These are phyloP conservation scores for Nephelium lappaceum DNA, from an alignment of 345 rosid species.

Conservation along the genomic window DNA sequence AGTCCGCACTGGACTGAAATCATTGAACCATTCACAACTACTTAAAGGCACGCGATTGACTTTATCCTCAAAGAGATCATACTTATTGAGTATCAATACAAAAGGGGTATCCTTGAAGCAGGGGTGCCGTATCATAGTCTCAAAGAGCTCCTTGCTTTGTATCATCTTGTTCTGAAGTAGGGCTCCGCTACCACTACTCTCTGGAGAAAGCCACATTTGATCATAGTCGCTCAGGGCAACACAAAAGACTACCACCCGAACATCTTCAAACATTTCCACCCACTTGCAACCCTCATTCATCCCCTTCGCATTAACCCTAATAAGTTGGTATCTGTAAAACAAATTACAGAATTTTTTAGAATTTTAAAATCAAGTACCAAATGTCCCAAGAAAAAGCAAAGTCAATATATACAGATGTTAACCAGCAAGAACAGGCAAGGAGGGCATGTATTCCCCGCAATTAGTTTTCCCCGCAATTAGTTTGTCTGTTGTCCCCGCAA, in stretches of 20 bases:
- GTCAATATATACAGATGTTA: not conserved
- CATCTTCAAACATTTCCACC: conserved; percentile 99
- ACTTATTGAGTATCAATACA: conserved; percentile 87
- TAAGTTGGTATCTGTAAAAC: conserved; percentile 76
- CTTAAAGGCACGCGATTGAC: conserved; percentile 64
- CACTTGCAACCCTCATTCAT: conserved; percentile 98
- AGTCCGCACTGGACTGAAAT: conserved; percentile 76
- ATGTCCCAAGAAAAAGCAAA: not conserved
- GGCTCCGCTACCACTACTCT: conserved; percentile 49
- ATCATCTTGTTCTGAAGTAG: conserved; percentile 79
- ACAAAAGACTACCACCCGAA: conserved; percentile 80
- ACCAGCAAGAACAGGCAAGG: not conserved
- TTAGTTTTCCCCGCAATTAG: no score
- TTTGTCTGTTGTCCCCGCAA: not conserved
- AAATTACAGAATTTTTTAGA: not conserved
- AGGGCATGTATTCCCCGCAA: not conserved
- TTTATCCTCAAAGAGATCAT: conserved; percentile 90
- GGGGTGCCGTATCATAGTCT: conserved; percentile 76
- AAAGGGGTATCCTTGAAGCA: conserved; percentile 86
- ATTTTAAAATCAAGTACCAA: not conserved
- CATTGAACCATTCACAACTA: conserved; percentile 82
- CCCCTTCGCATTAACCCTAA: conserved; percentile 88
- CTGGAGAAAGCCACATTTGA: conserved; percentile 57
- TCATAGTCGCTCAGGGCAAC: conserved; percentile 87
- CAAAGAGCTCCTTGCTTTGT: conserved; percentile 88